phyloP scores from a whole-genome alignment of 495 filamentous ascomycete species.

The Daldinia loculata region DNA sequence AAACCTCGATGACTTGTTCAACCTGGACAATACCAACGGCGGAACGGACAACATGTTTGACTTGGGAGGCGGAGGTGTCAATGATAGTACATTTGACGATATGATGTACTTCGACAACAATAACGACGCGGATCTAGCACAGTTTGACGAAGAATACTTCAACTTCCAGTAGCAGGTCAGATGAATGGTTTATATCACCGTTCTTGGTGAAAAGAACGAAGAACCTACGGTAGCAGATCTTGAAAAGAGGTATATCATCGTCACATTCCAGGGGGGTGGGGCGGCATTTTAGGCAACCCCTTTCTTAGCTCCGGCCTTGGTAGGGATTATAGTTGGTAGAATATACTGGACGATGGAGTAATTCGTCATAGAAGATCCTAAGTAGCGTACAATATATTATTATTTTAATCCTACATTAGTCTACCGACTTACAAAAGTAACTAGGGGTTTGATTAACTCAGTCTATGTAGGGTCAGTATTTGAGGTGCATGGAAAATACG shows the following conservation, averaged over 20 bases:
- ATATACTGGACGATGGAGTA: background rate
- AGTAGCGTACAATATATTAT: background rate
- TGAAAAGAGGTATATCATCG: background rate
- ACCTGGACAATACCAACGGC: slow-evolving; percentile 42
- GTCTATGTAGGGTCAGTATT: too few relatives aligned
- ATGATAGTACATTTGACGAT: slow-evolving; percentile 55
- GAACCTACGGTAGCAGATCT: background rate
- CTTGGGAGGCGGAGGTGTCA: slow-evolving; percentile 45
- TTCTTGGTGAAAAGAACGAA: background rate
- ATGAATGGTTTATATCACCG: background rate
- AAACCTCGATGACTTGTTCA: slow-evolving; percentile 53
- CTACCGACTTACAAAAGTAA: too few relatives aligned
- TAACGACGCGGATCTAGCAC: slow-evolving; percentile 47
- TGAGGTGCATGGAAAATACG: too few relatives aligned
- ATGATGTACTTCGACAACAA: slow-evolving; percentile 49
- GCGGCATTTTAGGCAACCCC: background rate
- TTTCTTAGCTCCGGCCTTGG: background rate
- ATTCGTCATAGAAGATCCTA: background rate
- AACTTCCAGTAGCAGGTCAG: slow-evolving; percentile 6
- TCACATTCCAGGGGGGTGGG: too few relatives aligned
- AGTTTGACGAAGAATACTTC: slow-evolving; percentile 52
- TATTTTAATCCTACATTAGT: background rate
- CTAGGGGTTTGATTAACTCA: too few relatives aligned
- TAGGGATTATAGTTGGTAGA: background rate
- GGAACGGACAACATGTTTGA: slow-evolving; percentile 50